Conservation (phyloP, 2,329 filamentous ascomycete genomes). For the Trichoderma sp. region DNA sequence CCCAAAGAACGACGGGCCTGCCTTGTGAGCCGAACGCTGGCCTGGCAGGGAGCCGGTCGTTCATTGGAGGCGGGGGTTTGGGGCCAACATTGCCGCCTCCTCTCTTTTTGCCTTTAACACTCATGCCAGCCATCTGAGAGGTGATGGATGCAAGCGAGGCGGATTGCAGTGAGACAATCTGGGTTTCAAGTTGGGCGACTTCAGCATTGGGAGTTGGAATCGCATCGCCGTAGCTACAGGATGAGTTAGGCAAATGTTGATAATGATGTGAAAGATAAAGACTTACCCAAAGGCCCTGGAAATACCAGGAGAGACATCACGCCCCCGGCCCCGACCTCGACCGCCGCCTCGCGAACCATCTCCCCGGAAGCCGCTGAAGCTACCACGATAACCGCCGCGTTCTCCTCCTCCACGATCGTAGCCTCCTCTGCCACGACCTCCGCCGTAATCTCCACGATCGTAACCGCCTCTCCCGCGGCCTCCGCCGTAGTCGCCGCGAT, state of each 20-base stretch:
- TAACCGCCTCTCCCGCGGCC: not conserved
- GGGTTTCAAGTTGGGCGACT: slow-evolving; percentile 41
- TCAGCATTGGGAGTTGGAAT: slow-evolving; percentile 27
- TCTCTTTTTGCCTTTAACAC: slow-evolving; percentile 26
- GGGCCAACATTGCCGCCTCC: slow-evolving; percentile 1
- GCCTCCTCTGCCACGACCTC: slow-evolving; percentile 14
- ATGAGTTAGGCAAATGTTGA: not conserved
- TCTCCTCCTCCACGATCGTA: slow-evolving; percentile 26
- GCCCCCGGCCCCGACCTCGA: slow-evolving; percentile 26
- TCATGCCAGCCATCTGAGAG: slow-evolving; percentile 38
- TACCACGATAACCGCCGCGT: slow-evolving; percentile 21
- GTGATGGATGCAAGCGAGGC: slow-evolving; percentile 35
- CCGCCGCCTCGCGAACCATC: slow-evolving; percentile 25
- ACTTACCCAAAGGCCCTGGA: slow-evolving; percentile 25
- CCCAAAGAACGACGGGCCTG: slow-evolving; percentile 45
- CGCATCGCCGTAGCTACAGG: slow-evolving; percentile 26
- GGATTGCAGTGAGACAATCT: slow-evolving; percentile 35
- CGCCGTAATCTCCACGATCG: slow-evolving; percentile 27
- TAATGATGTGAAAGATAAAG: not conserved
- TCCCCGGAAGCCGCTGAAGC: slow-evolving; percentile 25
- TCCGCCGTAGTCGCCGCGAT: slow-evolving; percentile 22
- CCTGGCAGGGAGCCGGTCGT: slow-evolving; percentile 43
- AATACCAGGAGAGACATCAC: slow-evolving; percentile 27
- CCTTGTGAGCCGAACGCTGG: slow-evolving; percentile 51
- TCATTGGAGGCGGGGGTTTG: slow-evolving; percentile 10